Conservation (phyloP, 441 rosid species). For the Jatropha multifida region DNA sequence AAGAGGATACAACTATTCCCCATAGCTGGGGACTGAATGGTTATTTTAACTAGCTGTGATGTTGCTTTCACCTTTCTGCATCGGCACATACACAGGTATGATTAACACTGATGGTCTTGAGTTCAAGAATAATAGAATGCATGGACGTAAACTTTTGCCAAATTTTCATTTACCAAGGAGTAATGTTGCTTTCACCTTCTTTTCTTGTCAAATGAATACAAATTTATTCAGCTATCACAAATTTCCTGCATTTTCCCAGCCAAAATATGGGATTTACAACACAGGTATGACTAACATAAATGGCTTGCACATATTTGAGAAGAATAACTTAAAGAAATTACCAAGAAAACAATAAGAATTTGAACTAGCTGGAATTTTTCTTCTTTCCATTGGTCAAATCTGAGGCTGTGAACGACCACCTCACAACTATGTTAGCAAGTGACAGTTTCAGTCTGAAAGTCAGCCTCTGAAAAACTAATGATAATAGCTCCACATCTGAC, state of each 20-base stretch:
- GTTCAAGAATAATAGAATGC: no score
- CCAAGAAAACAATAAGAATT: constrained; percentile 7
- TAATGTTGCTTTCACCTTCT: neutral
- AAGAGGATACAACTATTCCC: no score
- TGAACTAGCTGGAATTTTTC: constrained; percentile 43
- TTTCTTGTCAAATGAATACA: neutral
- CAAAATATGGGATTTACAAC: neutral
- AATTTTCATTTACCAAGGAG: neutral
- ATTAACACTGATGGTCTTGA: no score
- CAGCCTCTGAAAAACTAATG: constrained; percentile 64
- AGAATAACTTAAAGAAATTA: constrained; percentile 18
- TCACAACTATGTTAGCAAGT: constrained; percentile 46
- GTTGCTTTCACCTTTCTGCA: no score
- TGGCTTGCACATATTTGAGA: neutral
- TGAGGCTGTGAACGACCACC: constrained; percentile 40
- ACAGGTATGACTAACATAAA: neutral
- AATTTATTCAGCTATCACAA: neutral
- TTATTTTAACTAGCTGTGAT: no score
- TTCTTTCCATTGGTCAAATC: constrained; percentile 47
- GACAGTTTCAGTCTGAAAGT: constrained; percentile 59
- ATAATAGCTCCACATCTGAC: constrained; percentile 65
- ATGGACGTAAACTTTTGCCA: neutral
- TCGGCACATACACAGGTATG: no score
- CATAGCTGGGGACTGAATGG: no score
- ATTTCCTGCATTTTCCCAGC: neutral